Evolutionary conservation across 306 rosid species (phyloP), one percentile per base, ranked within the genome.

Genomic region (Quercus robur): DNA sequence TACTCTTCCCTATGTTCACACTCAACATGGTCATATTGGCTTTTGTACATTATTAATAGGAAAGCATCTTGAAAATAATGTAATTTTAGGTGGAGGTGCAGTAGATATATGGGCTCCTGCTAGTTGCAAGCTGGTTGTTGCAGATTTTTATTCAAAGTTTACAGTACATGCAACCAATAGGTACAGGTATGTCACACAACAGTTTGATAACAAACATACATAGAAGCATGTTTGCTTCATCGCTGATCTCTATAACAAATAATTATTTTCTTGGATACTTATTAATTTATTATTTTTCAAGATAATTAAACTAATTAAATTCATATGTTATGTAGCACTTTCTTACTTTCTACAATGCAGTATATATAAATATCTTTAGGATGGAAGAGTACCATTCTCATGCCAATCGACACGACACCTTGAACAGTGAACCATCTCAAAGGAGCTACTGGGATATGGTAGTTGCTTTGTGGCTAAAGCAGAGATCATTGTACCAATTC

Each of bases 341-440:
- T 49, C 52, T 1, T 9, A 33, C 38, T 56, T 18, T 70, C 64
- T 26, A 71, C 31, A 25, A 80, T 54, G 51, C 8, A 70, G 52
- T 23, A 58, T 38, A 73, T 25, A 44, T 12, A 61, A 78, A 79
- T 58, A 84, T 56, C 9, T 44, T 62, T 70, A 76, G 57, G 77
- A 84, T 61, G 64, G 62, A 15, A 23, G 56, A 78, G 80, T 89
- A 93, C 98, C 97, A 83, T 91, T 88, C 84, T 84, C 92, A 84
- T 95, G 99, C 83, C 88, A 95, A 74, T 95, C 97, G 6, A 95
- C 86, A 11, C 98, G 98, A 71, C 99, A 95, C 73, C 97, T 88
- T 76, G 98, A 95, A 70, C 98, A 95, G 81, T 93, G 99, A 87
- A 93, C 89, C 97, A 95, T 88, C 88, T 95, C 97, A 77, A 95